Conservation (phyloP, 2,329 filamentous ascomycete genomes). For the Verticillium albo-atrum region DNA sequence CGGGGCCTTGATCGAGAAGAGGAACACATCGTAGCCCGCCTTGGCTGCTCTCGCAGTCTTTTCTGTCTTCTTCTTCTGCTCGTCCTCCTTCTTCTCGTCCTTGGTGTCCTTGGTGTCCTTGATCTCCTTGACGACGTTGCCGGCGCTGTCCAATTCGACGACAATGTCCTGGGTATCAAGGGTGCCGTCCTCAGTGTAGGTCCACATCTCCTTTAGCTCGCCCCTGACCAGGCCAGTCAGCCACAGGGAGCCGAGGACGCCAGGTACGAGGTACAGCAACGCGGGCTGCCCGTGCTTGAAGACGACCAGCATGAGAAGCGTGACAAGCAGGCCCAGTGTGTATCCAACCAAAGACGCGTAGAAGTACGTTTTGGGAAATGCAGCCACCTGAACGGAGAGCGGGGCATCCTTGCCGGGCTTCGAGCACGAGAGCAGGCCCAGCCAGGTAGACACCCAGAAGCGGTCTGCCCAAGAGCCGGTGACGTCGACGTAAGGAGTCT, state of each 20-base stretch:
- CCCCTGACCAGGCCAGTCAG: constrained; percentile 65
- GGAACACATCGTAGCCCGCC: constrained; percentile 16
- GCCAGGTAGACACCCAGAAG: constrained; percentile 61
- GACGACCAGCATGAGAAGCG: constrained; percentile 70
- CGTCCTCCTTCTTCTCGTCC: constrained; percentile 21
- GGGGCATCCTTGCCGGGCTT: constrained; percentile 18
- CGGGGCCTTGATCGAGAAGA: constrained; percentile 16
- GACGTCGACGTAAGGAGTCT: constrained; percentile 50
- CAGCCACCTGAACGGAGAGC: constrained; percentile 30
- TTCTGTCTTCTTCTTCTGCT: constrained; percentile 13
- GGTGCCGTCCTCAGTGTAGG: constrained; percentile 70
- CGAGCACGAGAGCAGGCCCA: constrained; percentile 4
- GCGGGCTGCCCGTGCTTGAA: constrained; percentile 85
- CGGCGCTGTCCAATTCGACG: constrained; percentile 48
- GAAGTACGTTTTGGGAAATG: constrained; percentile 85
- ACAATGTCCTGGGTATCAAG: constrained; percentile 51
- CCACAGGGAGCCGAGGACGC: constrained; percentile 73
- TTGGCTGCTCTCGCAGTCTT: constrained; percentile 9
- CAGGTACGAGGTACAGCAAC: constrained; percentile 85
- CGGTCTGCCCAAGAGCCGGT: constrained; percentile 77
- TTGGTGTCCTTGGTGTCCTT: constrained; percentile 26
- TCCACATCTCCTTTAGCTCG: constrained; percentile 73
- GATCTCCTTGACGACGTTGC: constrained; percentile 37
- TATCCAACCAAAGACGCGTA: constrained; percentile 74
- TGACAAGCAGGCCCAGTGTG: constrained; percentile 69